Conservation (phyloP, 2,329 filamentous ascomycete species). For the Aspergillus sp. region DNA sequence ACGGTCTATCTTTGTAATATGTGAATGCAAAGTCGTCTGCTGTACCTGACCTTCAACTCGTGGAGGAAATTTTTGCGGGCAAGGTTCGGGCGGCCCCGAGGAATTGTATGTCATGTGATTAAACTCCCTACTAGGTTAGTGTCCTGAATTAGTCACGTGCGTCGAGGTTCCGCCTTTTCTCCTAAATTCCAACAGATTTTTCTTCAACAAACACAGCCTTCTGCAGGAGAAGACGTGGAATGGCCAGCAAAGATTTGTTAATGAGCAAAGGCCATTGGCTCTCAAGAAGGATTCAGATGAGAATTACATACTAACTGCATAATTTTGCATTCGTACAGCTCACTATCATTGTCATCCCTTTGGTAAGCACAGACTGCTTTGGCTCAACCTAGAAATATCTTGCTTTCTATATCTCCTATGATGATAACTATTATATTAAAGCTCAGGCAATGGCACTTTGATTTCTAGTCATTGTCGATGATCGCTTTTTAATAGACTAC, state of each 20-base stretch:
- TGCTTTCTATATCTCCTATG: slow-evolving; percentile 28
- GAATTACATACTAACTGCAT: slow-evolving; percentile 4
- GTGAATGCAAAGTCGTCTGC: background rate
- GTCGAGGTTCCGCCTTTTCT: too few relatives aligned
- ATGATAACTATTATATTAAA: slow-evolving; percentile 36
- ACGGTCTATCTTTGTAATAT: background rate
- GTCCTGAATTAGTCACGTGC: too few relatives aligned
- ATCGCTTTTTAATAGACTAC: slow-evolving; percentile 65
- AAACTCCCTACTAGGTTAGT: background rate
- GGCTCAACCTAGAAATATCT: background rate
- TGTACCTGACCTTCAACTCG: background rate
- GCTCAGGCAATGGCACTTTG: slow-evolving; percentile 43
- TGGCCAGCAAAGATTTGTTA: background rate
- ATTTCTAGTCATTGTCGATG: slow-evolving; percentile 46
- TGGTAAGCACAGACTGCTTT: background rate
- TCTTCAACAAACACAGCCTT: background rate
- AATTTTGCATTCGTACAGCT: slow-evolving; percentile 6
- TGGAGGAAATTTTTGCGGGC: slow-evolving; percentile 16
- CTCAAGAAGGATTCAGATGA: slow-evolving; percentile 10
- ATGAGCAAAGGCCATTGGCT: slow-evolving; percentile 8
- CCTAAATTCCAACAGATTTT: background rate
- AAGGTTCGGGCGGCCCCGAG: slow-evolving; percentile 10
- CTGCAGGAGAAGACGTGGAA: background rate
- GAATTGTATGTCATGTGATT: background rate
- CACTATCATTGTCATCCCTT: background rate